Base-by-base conservation (phyloP, 2,329 filamentous ascomycete species). In the Aspergillus sp. region DNA sequence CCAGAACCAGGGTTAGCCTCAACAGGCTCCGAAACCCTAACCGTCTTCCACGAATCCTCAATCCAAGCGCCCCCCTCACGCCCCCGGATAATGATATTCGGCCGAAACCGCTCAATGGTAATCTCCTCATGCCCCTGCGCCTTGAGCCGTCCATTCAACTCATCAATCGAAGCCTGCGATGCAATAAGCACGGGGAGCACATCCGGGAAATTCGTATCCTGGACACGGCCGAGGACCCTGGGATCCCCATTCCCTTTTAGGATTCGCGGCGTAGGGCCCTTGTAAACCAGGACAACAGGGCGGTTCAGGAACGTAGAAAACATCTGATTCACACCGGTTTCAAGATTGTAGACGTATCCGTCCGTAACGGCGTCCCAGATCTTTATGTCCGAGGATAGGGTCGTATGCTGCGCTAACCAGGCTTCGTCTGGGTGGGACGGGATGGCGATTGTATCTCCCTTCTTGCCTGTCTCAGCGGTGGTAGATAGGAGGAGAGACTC, bases 21-120 rank as follows among this genome's bases (percentile, higher is more conserved):
- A 15, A 14, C 12, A 17, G 33, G 11, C n/a, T 15, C 3, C 19
- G 47, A 44, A 43, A 75, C 67, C 9, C 80, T 75, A 0, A 88
- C 73, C 3, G 79, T 77, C 72, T 87, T 87, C 86, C 86, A 88
- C 15, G 77, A 77, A 68, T 88, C 86, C 67, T 88, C 86, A 39
- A 78, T 78, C 86, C 86, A 88, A 0, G 86, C 79, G 53, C 75
- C 37, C 7, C 40, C 54, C 21, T 31, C 73, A 40, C 75, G 73
- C 1, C 85, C 85, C 14, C 75, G 73, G 44, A 88, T 78, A 21
- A 88, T 77, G 55, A 88, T 84, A 68, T 88, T 88, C 1, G 86
- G 84, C 17, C 86, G 74, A 68, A 88, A 88, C 2, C 85, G 80
- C 67, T 87, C 85, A 56, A 87, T 82, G 0, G 77, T 82, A 35